Conservation (phyloP, 768 basidiomycete species). For the Amanita pallidorosea region DNA sequence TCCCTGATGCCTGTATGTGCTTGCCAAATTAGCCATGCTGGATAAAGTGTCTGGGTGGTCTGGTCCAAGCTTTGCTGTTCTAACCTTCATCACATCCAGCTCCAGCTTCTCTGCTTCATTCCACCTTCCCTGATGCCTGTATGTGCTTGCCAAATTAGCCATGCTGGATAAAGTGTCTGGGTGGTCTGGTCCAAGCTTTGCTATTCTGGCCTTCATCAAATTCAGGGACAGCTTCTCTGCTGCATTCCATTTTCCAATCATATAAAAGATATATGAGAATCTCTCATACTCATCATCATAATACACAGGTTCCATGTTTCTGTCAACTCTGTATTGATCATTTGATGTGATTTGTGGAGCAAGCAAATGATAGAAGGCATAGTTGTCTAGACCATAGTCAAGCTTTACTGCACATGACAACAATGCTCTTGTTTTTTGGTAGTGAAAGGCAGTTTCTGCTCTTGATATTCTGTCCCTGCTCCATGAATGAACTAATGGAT, state of each 20-base stretch:
- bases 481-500: conserved; percentile 8
- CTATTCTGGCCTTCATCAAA: no score
- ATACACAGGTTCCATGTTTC: neutral
- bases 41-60: neutral
- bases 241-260: neutral
- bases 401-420: no score
- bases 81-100: neutral
- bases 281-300: neutral
- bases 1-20: neutral
- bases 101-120: no score
- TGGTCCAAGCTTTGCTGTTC: neutral
- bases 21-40: neutral
- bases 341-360: no score
- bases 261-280: neutral
- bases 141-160: neutral
- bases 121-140: neutral
- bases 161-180: neutral
- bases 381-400: no score
- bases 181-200: neutral
- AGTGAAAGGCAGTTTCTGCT: neutral
- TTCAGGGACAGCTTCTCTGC: neutral
- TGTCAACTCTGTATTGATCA: neutral
- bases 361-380: no score
- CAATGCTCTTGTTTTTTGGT: neutral
- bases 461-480: neutral